Conservation (phyloP, 2,329 filamentous ascomycete genomes). For the Botrytis fragariae region DNA sequence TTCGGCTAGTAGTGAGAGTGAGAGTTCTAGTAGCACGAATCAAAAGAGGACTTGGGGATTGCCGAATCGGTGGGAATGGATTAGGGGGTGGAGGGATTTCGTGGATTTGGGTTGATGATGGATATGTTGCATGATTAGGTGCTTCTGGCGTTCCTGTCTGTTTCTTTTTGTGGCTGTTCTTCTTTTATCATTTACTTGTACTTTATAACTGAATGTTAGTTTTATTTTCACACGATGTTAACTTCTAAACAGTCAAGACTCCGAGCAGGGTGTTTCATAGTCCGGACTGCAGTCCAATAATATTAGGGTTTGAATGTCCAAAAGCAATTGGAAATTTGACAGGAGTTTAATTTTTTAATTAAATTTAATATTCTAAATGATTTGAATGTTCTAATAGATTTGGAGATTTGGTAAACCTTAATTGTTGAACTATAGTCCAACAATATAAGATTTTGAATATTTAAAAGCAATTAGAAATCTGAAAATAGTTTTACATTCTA, state of each 20-base stretch:
- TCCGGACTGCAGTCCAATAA: too few relatives aligned
- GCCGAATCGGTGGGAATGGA: neutral
- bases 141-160: neutral
- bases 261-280: too few relatives aligned
- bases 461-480: too few relatives aligned
- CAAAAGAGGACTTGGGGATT: neutral
- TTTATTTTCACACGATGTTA: neutral
- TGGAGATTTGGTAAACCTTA: too few relatives aligned
- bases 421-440: too few relatives aligned
- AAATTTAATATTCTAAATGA: too few relatives aligned
- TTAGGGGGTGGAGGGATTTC: neutral
- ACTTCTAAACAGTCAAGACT: neutral
- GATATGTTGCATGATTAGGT: neutral
- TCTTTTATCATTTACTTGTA: neutral
- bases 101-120: slow-evolving; percentile 1
- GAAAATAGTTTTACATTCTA: too few relatives aligned
- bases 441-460: too few relatives aligned
- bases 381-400: too few relatives aligned
- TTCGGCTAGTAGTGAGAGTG: neutral
- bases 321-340: too few relatives aligned
- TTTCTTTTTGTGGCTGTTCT: neutral
- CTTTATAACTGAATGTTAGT: neutral
- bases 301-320: too few relatives aligned
- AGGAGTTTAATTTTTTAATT: too few relatives aligned
- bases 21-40: neutral